Base-by-base conservation (phyloP, 1,284 basidiomycete species). In the Phlebopus sp. region DNA sequence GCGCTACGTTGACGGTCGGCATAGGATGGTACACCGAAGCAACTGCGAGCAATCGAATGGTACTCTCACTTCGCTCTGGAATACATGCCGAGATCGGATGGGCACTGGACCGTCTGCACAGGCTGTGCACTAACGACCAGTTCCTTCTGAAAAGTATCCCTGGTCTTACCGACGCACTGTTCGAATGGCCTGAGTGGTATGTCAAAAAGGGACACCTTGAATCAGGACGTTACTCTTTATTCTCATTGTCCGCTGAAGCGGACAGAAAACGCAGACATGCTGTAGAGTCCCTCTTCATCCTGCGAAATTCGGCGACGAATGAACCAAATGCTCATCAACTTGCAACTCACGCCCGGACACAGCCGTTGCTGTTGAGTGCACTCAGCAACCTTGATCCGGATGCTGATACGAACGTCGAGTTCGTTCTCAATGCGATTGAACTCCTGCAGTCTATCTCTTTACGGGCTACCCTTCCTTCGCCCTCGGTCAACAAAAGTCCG, bases 181-280 rank as follows among this genome's bases (percentile, higher is more conserved):
- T 91, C 57, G 84, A 86, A 57, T 86, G 87, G 83, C 84, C 90
- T 10, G 80, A 86, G 55, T 90, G 86, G 86, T 90, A 82, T 57
- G 73, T 76, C 42, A 69, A 60, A 2, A 75, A 79, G 55, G 82
- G 81, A 7, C 69, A 75, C 58, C 70, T 73, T 51, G 63, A 69
- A 29, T 66, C 68, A 34, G 71, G 75, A 37, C 57, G 60, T 13
- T 54, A 72, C 17, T 50, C 67, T 13, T 63, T 89, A 32, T 90
- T 90, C 52, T 76, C 82, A 17, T 59, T 74, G 8, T 64, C 77
- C 0, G 71, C 72, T 7, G 72, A 75, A n/a, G 65, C 72, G 42
- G 73, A 76, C 35, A 68, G 72, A 23, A 80, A 78, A 55, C 76
- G 79, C 23, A 76, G 82, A 52, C 82, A 84, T 59, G 84, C 85